Conservation (phyloP, 2,329 filamentous ascomycete genomes). For the Colletotrichum sp. region DNA sequence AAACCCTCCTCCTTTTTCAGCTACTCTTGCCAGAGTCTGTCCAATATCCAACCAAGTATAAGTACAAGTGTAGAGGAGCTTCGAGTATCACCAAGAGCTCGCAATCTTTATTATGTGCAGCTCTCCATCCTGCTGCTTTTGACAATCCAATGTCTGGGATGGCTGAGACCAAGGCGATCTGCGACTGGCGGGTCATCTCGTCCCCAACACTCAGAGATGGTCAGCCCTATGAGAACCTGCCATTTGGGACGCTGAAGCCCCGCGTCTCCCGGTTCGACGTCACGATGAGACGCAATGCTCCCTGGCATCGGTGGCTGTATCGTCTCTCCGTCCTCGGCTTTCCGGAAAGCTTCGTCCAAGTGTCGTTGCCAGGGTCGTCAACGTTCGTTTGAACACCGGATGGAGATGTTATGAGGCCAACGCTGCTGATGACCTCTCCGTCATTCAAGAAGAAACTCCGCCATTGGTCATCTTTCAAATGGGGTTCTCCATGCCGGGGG, state of each 20-base stretch:
- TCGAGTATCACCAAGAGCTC: neutral
- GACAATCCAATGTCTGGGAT: neutral
- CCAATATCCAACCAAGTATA: slow-evolving; percentile 8
- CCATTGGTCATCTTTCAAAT: slow-evolving; percentile 33
- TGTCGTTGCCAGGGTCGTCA: neutral
- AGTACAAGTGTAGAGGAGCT: neutral
- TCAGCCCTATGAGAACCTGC: neutral
- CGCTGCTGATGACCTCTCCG: neutral
- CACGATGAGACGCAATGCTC: neutral
- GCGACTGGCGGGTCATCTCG: neutral
- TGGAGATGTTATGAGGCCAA: neutral
- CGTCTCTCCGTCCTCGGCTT: neutral
- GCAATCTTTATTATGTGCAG: neutral
- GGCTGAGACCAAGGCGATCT: neutral
- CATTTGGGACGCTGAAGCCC: neutral
- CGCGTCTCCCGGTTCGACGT: neutral
- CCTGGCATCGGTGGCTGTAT: neutral
- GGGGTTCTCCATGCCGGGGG: slow-evolving; percentile 47
- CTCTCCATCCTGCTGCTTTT: neutral
- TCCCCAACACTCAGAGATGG: neutral
- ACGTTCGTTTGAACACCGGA: neutral
- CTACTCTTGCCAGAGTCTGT: neutral
- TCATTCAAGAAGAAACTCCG: neutral
- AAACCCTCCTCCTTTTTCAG: neutral
- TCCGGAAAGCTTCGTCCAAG: neutral